Base-by-base conservation (phyloP, 768 basidiomycete genomes). In the Thelephora aurantiotincta region DNA sequence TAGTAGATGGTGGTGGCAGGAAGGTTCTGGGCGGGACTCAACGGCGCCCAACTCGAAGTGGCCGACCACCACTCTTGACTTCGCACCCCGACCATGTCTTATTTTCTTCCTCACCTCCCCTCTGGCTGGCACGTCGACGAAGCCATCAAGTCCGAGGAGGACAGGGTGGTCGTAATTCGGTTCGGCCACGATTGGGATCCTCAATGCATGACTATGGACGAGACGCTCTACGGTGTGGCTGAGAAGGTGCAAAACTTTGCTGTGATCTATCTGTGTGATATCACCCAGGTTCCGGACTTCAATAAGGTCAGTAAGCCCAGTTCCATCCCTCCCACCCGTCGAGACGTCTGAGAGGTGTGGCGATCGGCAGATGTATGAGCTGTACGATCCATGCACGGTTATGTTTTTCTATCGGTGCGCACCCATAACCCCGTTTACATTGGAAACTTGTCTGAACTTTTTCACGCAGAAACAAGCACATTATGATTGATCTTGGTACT, bases 401-500 rank as follows among this genome's bases (percentile, higher is more conserved):
- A 96, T 94, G 91, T 94, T 96, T 72, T 94, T 96, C 70, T 96
- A 94, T 65, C 81, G 91, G 91, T 93, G 55, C 58, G 35, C 7
- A 33, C 33, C 13, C 45, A 30, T 4, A 50, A 22, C 47, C 36
- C 1, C 19, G 14, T 30, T 14, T 23, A 9, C 44, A 35, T 5
- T 3, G 11, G 2, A 3, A 9, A 14, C n/a, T 6, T 16, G 16
- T 44, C 45, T 48, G 43, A 51, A 5, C n/a, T 22, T 23, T 14
- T 20, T 46, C 51, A 55, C 53, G 45, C 56, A 94, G 93, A 37
- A 94, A 94, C 65, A 96, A 98, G 62, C 96, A 98, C 61, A 98
- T 98, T 67, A 98, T 98, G 94, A 97, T 99, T 59, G 96, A 97
- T 77, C 68, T 98, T 54, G 93, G 92, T n/a, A 98, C 93, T 44